Percentiles rank a stretch among this genome's conserved stretches.
These are phyloP conservation scores for Bacidia rubella DNA, from an alignment of 495 filamentous ascomycete species.

Conservation along the genomic window DNA sequence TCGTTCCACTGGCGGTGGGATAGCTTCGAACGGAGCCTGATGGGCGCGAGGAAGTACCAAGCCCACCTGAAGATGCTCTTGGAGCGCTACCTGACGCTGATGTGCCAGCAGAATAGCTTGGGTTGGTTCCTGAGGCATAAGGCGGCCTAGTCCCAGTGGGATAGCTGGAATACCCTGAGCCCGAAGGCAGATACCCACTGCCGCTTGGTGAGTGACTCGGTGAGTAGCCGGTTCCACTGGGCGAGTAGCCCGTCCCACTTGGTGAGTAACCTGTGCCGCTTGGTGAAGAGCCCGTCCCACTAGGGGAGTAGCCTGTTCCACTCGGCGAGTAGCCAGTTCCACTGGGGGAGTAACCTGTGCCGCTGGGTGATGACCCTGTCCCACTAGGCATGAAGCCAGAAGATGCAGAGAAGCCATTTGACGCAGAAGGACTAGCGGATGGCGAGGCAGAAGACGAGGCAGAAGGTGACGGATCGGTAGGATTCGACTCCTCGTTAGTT, in stretches of 20 bases:
- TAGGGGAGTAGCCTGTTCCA: not conserved
- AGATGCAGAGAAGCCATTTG: not conserved
- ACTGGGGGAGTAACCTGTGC: not conserved
- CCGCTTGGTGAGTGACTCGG: not conserved
- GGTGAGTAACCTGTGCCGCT: not conserved
- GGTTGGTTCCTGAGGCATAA: not conserved
- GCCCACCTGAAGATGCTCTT: not conserved
- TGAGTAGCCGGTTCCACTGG: not conserved
- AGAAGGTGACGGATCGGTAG: not conserved
- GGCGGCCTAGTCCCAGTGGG: not conserved
- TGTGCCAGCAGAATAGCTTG: too few species aligned
- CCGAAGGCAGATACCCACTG: too few species aligned
- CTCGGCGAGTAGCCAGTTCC: not conserved
- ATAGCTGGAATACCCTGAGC: not conserved
- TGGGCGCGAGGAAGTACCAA: not conserved
- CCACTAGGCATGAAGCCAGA: too few species aligned
- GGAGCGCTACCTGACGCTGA: not conserved
- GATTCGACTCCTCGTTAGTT: not conserved
- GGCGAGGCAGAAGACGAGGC: not conserved
- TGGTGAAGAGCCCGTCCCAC: not conserved
- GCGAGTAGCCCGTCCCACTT: not conserved
- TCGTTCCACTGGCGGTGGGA: too few species aligned
- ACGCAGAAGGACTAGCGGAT: not conserved
- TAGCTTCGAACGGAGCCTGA: not conserved
- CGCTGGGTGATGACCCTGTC: not conserved